Conservation (phyloP, 805 yeast species). For the Starmerella gropengiesseri region DNA sequence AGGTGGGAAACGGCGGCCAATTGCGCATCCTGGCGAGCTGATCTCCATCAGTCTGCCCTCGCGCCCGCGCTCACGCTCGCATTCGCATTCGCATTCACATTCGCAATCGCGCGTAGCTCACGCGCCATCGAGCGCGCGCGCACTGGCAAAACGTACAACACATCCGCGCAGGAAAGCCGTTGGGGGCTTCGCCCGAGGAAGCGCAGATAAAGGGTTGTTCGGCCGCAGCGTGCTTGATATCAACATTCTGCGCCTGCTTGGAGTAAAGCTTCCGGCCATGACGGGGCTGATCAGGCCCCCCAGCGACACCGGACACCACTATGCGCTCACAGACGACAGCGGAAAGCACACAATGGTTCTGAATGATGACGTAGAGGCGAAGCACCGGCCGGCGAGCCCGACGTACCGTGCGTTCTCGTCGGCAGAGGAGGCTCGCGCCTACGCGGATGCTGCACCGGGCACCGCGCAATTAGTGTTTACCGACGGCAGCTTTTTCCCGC, state of each 20-base stretch:
- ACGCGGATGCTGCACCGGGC: not conserved
- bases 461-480: slow-evolving; percentile 1
- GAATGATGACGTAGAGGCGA: not conserved
- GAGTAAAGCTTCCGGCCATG: slow-evolving; percentile 6
- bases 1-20: too few species aligned
- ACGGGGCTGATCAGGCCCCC: slow-evolving; percentile 8
- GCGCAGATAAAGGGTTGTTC: slow-evolving; percentile 1
- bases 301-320: not conserved
- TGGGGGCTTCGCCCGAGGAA: too few species aligned
- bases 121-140: too few species aligned
- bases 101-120: too few species aligned
- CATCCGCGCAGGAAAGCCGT: too few species aligned
- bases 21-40: too few species aligned
- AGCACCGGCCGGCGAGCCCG: slow-evolving; percentile 3
- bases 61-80: too few species aligned
- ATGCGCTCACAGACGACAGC: slow-evolving; percentile 1
- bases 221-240: slow-evolving; percentile 11
- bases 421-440: not conserved
- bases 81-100: too few species aligned
- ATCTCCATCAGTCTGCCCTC: too few species aligned
- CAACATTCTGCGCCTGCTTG: slow-evolving; percentile 9
- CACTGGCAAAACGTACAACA: too few species aligned
- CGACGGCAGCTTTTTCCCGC: slow-evolving; percentile 11
- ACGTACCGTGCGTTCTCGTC: not conserved
- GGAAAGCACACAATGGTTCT: not conserved